Base-by-base conservation (phyloP, 768 basidiomycete species). In the Amanita muscaria region DNA sequence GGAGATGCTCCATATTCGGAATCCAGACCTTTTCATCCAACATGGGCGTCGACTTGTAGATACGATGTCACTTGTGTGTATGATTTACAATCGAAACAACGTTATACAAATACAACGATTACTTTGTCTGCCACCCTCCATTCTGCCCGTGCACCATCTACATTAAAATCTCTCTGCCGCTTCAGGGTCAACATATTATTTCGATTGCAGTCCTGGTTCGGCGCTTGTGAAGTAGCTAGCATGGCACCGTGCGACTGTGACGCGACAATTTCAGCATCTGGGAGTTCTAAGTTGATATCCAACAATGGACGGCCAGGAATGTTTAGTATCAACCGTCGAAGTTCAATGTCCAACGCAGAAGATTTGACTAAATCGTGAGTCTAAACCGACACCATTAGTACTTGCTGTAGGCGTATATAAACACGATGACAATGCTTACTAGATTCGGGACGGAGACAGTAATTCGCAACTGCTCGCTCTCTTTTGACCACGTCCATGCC, bases 291-390 rank as follows among this genome's bases (percentile, higher is more conserved):
- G 55, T 85, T 64, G 46, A 87, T 62, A 51, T 84, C 79, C 21
- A 88, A 63, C 2, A 59, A 53, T 41, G 71, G 76, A 25, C 64
- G 54, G 18, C 55, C 49, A 14, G 80, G 79, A 22, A 81, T 53
- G 33, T 61, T 52, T 12, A 88, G 56, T 7, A 77, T 59, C 29
- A 88, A 46, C 12, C 81, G 72, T 15, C 75, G 67, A 0, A 74
- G 65, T 51, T 84, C 83, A n/a, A 88, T 49, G 47, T 87, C 83
- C 7, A 88, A 73, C 0, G 71, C 71, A 3, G 80, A 67, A 1
- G 58, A 49, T 16, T 67, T 50, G 42, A 83, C 67, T 29, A 65
- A 51, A 29, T 66, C 51, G 40, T 58, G 72, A 7, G 73, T 75
- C 79, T 83, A 40, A 24, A 34, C 23, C 0, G n/a, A 15, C 16